Evolutionary conservation across 371 early-diverging fungal species (phyloP).

Genomic region (Batrachochytrium dendrobatidis): DNA sequence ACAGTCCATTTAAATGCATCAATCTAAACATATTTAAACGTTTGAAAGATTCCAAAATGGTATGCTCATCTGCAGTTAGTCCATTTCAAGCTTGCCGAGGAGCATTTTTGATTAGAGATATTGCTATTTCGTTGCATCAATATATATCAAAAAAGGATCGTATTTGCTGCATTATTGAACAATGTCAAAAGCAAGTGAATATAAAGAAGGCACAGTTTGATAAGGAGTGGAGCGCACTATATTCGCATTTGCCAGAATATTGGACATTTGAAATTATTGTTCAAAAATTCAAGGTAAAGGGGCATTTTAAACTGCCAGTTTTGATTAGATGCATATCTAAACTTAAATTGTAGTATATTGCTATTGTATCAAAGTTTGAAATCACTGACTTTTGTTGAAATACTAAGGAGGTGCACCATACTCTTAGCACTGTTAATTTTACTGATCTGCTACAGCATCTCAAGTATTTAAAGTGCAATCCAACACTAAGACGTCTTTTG

Average conservation of each 20-base stretch:
- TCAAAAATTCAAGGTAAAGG: constrained; percentile 6
- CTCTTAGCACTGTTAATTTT: background rate
- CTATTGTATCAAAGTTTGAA: too few relatives aligned
- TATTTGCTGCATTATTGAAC: background rate
- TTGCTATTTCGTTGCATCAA: constrained; percentile 4
- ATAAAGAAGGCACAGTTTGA: constrained; percentile 8
- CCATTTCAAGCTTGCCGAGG: constrained; percentile 9
- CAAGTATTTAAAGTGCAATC: background rate
- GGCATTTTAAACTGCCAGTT: background rate
- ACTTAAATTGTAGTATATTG: too few relatives aligned
- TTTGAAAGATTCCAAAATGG: constrained; percentile 3
- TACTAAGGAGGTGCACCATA: background rate
- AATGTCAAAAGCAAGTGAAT: constrained; percentile 2
- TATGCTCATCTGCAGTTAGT: constrained; percentile 1
- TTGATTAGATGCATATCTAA: too few relatives aligned
- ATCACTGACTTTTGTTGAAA: too few relatives aligned
- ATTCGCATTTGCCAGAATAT: constrained; percentile 1
- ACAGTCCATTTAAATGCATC: background rate
- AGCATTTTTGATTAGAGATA: constrained; percentile 5
- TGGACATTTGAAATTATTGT: constrained; percentile 13
- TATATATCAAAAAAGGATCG: constrained; percentile 5
- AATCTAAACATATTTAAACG: background rate
- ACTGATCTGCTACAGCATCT: background rate
- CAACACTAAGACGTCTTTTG: background rate
- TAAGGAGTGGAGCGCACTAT: constrained; percentile 2